Evolutionary conservation across 2,329 filamentous ascomycete genomes (phyloP).

Genomic region (Colletotrichum spinosum): DNA sequence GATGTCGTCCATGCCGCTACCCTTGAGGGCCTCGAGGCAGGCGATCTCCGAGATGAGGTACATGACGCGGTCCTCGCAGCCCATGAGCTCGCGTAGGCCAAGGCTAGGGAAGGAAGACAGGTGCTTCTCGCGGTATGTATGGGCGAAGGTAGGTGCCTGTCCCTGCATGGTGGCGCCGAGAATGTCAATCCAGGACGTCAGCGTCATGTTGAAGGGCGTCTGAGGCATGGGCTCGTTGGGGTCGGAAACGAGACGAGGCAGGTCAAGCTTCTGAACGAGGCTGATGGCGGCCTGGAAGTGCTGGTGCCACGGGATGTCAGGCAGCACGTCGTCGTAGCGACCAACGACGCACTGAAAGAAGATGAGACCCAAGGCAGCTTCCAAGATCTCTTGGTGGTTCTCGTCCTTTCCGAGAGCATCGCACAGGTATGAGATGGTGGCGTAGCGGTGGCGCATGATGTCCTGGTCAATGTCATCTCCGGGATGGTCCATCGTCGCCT

Average conservation of each 20-base stretch:
- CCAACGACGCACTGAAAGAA: slow-evolving; percentile 96
- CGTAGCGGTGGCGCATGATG: slow-evolving; percentile 91
- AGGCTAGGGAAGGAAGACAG: slow-evolving; percentile 74
- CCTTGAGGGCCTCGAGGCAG: slow-evolving; percentile 90
- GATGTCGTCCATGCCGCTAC: slow-evolving; percentile 85
- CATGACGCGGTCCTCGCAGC: slow-evolving; percentile 97
- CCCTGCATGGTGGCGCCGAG: slow-evolving; percentile 93
- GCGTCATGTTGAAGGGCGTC: slow-evolving; percentile 93
- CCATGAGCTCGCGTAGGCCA: slow-evolving; percentile 93
- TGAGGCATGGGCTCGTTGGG: slow-evolving; percentile 69
- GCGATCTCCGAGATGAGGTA: slow-evolving; percentile 98
- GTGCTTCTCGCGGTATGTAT: slow-evolving; percentile 96
- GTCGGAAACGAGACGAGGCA: slow-evolving; percentile 75
- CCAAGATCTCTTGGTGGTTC: slow-evolving; percentile 88
- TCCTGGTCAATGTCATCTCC: slow-evolving; percentile 86
- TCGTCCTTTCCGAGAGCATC: slow-evolving; percentile 83
- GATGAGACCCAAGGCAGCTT: slow-evolving; percentile 93
- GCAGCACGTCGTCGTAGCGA: slow-evolving; percentile 83
- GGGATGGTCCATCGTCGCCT: slow-evolving; percentile 75
- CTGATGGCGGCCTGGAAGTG: slow-evolving; percentile 94
- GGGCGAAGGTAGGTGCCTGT: slow-evolving; percentile 85
- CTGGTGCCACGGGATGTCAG: slow-evolving; percentile 96
- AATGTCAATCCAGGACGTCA: slow-evolving; percentile 97
- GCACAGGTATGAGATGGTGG: slow-evolving; percentile 87
- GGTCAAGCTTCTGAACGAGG: slow-evolving; percentile 85